Percentiles rank a stretch among this genome's conserved stretches.
Evolutionary conservation across 768 basidiomycete genomes (phyloP).

Genomic region (Xerocomellus intermedius): DNA sequence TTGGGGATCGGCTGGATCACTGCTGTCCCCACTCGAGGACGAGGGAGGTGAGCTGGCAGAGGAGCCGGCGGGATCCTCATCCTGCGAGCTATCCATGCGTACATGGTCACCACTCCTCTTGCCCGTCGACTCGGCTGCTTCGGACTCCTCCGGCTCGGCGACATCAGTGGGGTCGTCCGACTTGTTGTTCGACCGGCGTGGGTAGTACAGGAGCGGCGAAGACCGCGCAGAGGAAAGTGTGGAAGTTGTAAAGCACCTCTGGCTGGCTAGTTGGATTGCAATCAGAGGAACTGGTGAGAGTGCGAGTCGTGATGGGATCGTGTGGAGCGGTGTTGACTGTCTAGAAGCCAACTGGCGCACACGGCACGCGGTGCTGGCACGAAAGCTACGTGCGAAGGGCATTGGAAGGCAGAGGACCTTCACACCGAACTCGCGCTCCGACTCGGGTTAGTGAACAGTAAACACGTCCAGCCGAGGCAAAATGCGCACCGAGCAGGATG

Average conservation of each 20-base stretch:
- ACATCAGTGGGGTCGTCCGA: constrained; percentile 24
- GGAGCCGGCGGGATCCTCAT: constrained; percentile 33
- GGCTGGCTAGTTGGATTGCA: constrained; percentile 7
- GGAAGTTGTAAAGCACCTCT: constrained; percentile 31
- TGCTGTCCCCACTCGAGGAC: constrained; percentile 40
- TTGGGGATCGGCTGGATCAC: constrained; percentile 39
- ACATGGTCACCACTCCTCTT: constrained; percentile 18
- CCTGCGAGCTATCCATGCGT: constrained; percentile 27
- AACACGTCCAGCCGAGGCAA: constrained; percentile 1
- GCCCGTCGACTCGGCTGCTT: constrained; percentile 22
- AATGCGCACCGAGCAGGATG: constrained; percentile 5
- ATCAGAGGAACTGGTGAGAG: constrained; percentile 1
- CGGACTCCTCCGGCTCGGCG: constrained; percentile 25
- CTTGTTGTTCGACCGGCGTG: constrained; percentile 43
- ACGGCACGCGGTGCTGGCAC: constrained; percentile 11
- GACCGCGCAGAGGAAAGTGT: constrained; percentile 24
- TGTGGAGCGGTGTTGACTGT: constrained; percentile 8
- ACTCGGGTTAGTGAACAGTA: not conserved
- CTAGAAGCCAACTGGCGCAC: constrained; percentile 12
- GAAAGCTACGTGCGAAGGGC: constrained; percentile 22
- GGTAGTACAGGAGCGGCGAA: constrained; percentile 32
- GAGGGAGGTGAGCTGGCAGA: constrained; percentile 34
- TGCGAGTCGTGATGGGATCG: constrained; percentile 10
- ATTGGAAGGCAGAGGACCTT: constrained; percentile 22
- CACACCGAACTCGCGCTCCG: constrained; percentile 9